Evolutionary conservation across 768 basidiomycete genomes (phyloP).

Genomic region (Lyophyllum decastes): DNA sequence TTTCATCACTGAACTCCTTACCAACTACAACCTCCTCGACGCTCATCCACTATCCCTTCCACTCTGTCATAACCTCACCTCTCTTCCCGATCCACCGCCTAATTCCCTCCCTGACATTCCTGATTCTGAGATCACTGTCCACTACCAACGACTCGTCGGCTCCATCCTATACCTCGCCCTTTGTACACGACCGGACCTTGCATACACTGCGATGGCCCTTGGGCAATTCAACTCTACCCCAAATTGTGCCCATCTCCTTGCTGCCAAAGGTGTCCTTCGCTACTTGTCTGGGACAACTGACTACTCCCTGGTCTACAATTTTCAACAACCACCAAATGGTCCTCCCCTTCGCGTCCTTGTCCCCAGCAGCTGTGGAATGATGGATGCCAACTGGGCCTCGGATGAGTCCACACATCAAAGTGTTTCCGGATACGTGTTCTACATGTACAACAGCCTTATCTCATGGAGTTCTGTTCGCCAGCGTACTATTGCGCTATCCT

Average conservation of each 20-base stretch:
- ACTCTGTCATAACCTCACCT: neutral
- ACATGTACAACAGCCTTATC: neutral
- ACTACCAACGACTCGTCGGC: slow-evolving; percentile 24
- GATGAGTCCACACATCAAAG: neutral
- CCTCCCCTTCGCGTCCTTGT: neutral
- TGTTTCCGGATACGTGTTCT: neutral
- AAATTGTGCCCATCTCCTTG: slow-evolving; percentile 24
- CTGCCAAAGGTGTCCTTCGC: slow-evolving; percentile 29
- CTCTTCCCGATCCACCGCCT: neutral
- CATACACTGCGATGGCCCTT: slow-evolving; percentile 29
- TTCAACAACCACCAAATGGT: neutral
- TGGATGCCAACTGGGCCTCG: neutral
- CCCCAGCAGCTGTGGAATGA: neutral
- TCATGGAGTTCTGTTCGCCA: neutral
- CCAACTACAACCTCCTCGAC: neutral
- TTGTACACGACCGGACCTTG: slow-evolving; percentile 35
- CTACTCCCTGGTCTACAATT: neutral
- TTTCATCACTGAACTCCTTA: neutral
- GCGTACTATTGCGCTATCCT: neutral
- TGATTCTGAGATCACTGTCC: too few relatives aligned
- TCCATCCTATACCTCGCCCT: slow-evolving; percentile 29
- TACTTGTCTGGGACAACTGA: slow-evolving; percentile 24
- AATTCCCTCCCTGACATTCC: too few relatives aligned
- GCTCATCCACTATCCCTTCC: neutral
- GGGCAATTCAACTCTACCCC: slow-evolving; percentile 31